Percentiles rank a stretch among this genome's conserved stretches.
These are phyloP conservation scores for Saitozyma podzolica DNA, from an alignment of 768 basidiomycete species.

Conservation along the genomic window DNA sequence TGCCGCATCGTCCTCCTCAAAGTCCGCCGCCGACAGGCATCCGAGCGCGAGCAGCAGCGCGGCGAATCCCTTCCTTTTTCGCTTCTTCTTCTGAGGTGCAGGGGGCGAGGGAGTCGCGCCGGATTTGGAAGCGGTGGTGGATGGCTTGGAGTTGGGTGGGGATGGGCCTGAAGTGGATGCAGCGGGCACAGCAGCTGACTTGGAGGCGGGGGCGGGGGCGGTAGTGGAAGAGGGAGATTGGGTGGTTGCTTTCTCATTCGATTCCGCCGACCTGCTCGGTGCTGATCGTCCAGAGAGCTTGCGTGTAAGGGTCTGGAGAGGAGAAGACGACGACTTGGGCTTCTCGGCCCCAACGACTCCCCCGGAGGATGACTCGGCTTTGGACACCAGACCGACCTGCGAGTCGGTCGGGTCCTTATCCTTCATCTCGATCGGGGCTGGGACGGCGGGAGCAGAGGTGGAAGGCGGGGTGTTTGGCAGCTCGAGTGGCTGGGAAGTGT, in stretches of 20 bases:
- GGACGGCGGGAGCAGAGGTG: too few relatives aligned
- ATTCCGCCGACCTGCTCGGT: not conserved
- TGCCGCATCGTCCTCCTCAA: conserved; percentile 36
- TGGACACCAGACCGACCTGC: not conserved
- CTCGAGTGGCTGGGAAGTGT: not conserved
- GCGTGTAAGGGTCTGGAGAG: not conserved
- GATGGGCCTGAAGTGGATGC: conserved; percentile 3
- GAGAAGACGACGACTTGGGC: not conserved
- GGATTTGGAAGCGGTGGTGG: not conserved
- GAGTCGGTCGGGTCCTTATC: too few relatives aligned
- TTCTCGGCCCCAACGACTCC: not conserved
- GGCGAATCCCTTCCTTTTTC: conserved; percentile 38
- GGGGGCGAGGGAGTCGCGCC: conserved; percentile 1
- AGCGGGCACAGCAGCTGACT: conserved; percentile 10
- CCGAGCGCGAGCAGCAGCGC: conserved; percentile 41
- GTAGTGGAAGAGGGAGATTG: conserved; percentile 11
- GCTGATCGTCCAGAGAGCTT: not conserved
- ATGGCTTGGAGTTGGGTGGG: conserved; percentile 1
- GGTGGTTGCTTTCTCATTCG: not conserved
- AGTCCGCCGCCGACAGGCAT: conserved; percentile 42
- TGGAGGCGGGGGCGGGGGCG: conserved; percentile 5
- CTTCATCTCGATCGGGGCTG: too few relatives aligned
- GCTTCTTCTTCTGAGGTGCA: conserved; percentile 37
- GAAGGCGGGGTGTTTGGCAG: not conserved
- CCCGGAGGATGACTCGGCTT: not conserved